A percentile compares a stretch with the other conserved stretches of the same genome.
Evolutionary conservation across 2,329 filamentous ascomycete species (phyloP).

Genomic region (Orbilia ellipsospora): DNA sequence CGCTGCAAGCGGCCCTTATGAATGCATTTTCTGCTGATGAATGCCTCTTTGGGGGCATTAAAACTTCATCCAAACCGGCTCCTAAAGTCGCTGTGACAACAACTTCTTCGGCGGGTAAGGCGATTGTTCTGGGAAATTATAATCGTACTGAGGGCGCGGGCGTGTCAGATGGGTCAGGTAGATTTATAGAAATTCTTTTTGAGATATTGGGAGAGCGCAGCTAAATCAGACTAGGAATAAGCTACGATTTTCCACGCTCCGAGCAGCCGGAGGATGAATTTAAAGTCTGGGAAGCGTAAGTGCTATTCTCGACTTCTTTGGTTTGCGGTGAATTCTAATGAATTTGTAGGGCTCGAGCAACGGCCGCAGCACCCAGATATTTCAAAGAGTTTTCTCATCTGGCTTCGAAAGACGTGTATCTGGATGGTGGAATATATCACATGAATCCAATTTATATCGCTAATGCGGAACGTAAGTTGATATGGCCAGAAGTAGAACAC

Average conservation of each 20-base stretch:
- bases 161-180: slow-evolving; percentile 53
- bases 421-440: slow-evolving; percentile 67
- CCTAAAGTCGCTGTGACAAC: slow-evolving; percentile 64
- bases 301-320: slow-evolving; percentile 6
- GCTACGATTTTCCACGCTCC: slow-evolving; percentile 63
- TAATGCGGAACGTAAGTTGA: slow-evolving; percentile 64
- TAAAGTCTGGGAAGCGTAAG: slow-evolving; percentile 67
- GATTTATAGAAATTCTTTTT: no score
- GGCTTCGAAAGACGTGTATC: slow-evolving; percentile 65
- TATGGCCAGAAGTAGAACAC: slow-evolving; percentile 60
- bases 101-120: slow-evolving; percentile 62
- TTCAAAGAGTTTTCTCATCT: slow-evolving; percentile 68
- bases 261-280: slow-evolving; percentile 62
- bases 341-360: slow-evolving; percentile 64
- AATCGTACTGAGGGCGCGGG: slow-evolving; percentile 60
- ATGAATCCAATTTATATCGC: slow-evolving; percentile 68
- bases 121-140: slow-evolving; percentile 65
- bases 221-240: neutral
- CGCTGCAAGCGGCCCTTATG: slow-evolving; percentile 61
- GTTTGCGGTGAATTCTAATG: neutral
- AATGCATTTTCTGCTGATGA: slow-evolving; percentile 61
- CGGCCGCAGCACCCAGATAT: slow-evolving; percentile 66
- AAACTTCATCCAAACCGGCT: slow-evolving; percentile 49
- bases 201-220: no score
- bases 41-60: slow-evolving; percentile 62